Evolutionary conservation across 1,284 basidiomycete genomes (phyloP).

Genomic region (Melampsora larici-populina): DNA sequence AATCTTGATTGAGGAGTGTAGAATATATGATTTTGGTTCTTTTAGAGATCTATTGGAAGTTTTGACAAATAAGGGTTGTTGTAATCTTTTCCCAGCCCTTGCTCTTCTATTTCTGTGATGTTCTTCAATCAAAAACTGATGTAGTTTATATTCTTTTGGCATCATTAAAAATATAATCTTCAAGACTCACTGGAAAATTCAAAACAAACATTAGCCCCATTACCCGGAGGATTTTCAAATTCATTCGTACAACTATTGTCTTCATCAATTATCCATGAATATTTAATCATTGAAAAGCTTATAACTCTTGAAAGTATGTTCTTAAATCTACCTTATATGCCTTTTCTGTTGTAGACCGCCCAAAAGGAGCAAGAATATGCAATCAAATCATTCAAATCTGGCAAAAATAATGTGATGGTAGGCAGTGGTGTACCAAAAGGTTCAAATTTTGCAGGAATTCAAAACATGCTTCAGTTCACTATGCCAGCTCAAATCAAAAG

Average conservation of each 20-base stretch:
- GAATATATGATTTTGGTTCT: conserved; percentile 86
- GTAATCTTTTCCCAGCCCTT: neutral
- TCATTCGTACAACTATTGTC: conserved; percentile 96
- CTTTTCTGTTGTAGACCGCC: conserved; percentile 60
- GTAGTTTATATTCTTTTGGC: conserved; percentile 37
- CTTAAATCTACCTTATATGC: no score
- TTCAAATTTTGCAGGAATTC: conserved; percentile 96
- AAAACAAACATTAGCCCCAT: conserved; percentile 76
- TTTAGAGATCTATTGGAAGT: conserved; percentile 90
- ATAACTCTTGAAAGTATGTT: conserved; percentile 49
- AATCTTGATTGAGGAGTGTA: conserved; percentile 87
- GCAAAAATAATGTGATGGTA: conserved; percentile 98
- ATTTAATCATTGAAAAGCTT: conserved; percentile 66
- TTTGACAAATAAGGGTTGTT: conserved; percentile 82
- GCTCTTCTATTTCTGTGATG: neutral
- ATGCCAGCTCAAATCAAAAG: conserved; percentile 99
- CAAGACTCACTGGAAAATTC: conserved; percentile 89
- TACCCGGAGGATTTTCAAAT: conserved; percentile 84
- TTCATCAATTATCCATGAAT: conserved; percentile 82
- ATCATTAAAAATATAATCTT: conserved; percentile 88
- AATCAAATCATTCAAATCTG: conserved; percentile 93
- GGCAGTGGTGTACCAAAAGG: conserved; percentile 88
- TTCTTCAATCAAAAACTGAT: neutral
- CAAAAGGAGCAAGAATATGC: conserved; percentile 99
- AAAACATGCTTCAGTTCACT: conserved; percentile 93